A percentile compares a stretch with the other conserved stretches of the same genome.
Evolutionary conservation across 805 yeast genomes (phyloP).

Genomic region (Millerozyma miso): DNA sequence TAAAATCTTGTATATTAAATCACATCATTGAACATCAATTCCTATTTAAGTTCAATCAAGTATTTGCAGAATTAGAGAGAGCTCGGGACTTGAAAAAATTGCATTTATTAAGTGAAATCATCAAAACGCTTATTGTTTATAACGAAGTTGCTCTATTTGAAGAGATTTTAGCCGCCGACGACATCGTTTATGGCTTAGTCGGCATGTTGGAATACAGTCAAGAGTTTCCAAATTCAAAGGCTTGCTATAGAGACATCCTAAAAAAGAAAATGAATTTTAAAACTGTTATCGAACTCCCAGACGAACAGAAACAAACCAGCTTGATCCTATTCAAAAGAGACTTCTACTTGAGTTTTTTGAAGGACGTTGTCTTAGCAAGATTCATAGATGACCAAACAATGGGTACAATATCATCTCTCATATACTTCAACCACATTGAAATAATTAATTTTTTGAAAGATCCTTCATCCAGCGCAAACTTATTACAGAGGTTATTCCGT

Average conservation of each 20-base stretch:
- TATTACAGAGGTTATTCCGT: conserved; percentile 55
- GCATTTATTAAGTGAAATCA: conserved; percentile 64
- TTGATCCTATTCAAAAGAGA: conserved; percentile 61
- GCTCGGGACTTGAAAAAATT: conserved; percentile 50
- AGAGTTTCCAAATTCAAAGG: conserved; percentile 74
- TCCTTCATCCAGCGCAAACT: conserved; percentile 33
- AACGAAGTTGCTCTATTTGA: conserved; percentile 51
- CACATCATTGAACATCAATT: conserved; percentile 54
- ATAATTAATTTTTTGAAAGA: conserved; percentile 57
- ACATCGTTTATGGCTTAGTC: conserved; percentile 46
- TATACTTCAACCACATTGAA: conserved; percentile 64
- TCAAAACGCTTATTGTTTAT: conserved; percentile 66
- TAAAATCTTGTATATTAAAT: conserved; percentile 55
- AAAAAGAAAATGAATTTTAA: conserved; percentile 57
- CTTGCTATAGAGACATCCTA: conserved; percentile 71
- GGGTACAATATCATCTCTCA: conserved; percentile 60
- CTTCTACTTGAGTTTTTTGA: conserved; percentile 72
- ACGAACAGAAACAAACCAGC: conserved; percentile 44
- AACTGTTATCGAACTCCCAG: conserved; percentile 59
- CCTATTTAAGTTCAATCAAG: conserved; percentile 44
- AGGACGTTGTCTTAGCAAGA: conserved; percentile 82
- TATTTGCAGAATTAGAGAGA: conserved; percentile 57
- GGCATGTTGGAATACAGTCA: conserved; percentile 89
- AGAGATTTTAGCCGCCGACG: conserved; percentile 27
- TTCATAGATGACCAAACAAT: conserved; percentile 77